Conservation (phyloP, 176 grass and related monocot genomes). For the Carex littledalei region DNA sequence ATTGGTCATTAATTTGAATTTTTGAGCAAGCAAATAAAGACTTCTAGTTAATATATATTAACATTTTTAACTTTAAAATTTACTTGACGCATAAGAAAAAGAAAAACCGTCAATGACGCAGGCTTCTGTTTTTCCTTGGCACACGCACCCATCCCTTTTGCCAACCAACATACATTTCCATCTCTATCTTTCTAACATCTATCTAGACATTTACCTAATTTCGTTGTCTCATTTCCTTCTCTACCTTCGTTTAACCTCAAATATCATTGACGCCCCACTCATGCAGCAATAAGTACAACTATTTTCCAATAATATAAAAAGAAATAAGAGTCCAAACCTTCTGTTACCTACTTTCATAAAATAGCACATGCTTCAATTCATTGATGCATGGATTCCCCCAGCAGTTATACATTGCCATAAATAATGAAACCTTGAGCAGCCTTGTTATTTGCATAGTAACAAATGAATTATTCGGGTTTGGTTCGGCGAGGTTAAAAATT, state of each 20-base stretch:
- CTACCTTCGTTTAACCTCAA: background rate
- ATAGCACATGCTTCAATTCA: background rate
- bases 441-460: no score
- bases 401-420: background rate
- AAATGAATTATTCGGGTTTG: no score
- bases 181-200: background rate
- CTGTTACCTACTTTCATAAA: background rate
- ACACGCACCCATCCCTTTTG: background rate
- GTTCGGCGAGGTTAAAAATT: no score
- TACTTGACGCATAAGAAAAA: background rate
- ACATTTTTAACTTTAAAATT: background rate
- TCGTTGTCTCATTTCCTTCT: background rate
- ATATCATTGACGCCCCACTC: background rate
- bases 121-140: background rate
- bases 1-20: background rate
- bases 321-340: background rate
- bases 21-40: background rate
- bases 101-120: slow-evolving; percentile 7
- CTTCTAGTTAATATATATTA: background rate
- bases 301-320: no score
- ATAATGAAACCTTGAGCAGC: background rate
- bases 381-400: background rate
- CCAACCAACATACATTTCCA: background rate
- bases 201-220: slow-evolving; percentile 14
- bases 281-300: no score